These are phyloP conservation scores for Amanita pallidorosea DNA, from an alignment of 768 basidiomycete species.

Conservation along the genomic window DNA sequence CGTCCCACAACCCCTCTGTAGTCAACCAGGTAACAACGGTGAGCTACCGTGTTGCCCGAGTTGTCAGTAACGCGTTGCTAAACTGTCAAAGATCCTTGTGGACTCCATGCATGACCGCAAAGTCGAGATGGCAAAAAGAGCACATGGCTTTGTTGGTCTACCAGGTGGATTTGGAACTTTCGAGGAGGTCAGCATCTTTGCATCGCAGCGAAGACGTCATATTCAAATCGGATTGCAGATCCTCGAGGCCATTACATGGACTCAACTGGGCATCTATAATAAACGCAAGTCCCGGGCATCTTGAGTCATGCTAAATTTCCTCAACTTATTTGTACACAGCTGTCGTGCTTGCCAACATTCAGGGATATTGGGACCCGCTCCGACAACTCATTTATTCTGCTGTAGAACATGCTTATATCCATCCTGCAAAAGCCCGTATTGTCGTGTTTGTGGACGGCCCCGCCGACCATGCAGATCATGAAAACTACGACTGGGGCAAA, in stretches of 20 bases:
- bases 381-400: conserved; percentile 60
- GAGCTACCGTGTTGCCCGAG: neutral
- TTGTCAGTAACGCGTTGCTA: neutral
- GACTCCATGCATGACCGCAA: conserved; percentile 86
- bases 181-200: conserved; percentile 58
- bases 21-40: neutral
- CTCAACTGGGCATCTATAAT: conserved; percentile 77
- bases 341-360: conserved; percentile 80
- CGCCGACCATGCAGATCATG: conserved; percentile 35
- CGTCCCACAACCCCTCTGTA: neutral
- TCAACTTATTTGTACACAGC: conserved; percentile 28
- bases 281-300: conserved; percentile 47
- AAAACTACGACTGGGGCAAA: conserved; percentile 66
- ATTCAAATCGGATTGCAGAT: conserved; percentile 30
- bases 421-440: conserved; percentile 44
- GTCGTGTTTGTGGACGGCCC: conserved; percentile 74
- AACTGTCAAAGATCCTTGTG: conserved; percentile 45
- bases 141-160: conserved; percentile 74
- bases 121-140: conserved; percentile 77
- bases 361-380: conserved; percentile 76
- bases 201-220: conserved; percentile 3
- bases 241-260: conserved; percentile 93
- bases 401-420: conserved; percentile 67
- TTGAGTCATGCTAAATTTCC: neutral
- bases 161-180: conserved; percentile 95